These are phyloP conservation scores for Apophysomyces elegans DNA, from an alignment of 371 early-diverging fungal species.

Conservation along the genomic window DNA sequence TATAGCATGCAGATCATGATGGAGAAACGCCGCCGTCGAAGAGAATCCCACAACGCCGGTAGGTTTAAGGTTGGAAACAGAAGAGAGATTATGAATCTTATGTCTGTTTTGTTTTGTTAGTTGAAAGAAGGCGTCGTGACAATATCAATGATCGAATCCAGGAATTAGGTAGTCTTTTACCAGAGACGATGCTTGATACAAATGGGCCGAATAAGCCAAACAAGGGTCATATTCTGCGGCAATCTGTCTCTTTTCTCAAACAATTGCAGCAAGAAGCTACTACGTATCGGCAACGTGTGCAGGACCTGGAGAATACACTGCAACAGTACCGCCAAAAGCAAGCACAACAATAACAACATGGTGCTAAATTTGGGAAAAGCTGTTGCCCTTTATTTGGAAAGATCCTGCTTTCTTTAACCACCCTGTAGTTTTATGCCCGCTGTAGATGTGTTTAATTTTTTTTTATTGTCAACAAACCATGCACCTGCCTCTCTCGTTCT, in stretches of 20 bases:
- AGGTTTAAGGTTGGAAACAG: conserved; percentile 15
- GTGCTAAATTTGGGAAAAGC: conserved; percentile 2
- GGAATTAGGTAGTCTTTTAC: conserved; percentile 87
- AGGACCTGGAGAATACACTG: conserved; percentile 68
- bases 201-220: conserved; percentile 69
- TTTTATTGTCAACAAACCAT: conserved; percentile 2
- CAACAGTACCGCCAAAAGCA: conserved; percentile 16
- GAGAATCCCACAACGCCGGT: conserved; percentile 96
- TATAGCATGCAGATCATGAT: conserved; percentile 42
- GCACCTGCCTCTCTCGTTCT: neutral
- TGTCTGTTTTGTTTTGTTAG: conserved; percentile 34
- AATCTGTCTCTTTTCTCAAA: conserved; percentile 91
- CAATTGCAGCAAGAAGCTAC: conserved; percentile 65
- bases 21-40: conserved; percentile 89
- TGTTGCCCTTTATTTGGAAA: neutral
- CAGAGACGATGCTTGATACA: conserved; percentile 67
- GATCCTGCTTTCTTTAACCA: conserved; percentile 1
- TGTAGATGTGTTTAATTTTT: conserved; percentile 8
- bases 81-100: neutral
- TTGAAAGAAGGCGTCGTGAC: conserved; percentile 94
- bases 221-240: conserved; percentile 85
- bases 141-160: conserved; percentile 98
- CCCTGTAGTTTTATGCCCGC: conserved; percentile 12
- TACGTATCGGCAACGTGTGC: conserved; percentile 63
- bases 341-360: conserved; percentile 10